Conservation (phyloP, 148 eudicot genomes). For the Rhododendron henanense region DNA sequence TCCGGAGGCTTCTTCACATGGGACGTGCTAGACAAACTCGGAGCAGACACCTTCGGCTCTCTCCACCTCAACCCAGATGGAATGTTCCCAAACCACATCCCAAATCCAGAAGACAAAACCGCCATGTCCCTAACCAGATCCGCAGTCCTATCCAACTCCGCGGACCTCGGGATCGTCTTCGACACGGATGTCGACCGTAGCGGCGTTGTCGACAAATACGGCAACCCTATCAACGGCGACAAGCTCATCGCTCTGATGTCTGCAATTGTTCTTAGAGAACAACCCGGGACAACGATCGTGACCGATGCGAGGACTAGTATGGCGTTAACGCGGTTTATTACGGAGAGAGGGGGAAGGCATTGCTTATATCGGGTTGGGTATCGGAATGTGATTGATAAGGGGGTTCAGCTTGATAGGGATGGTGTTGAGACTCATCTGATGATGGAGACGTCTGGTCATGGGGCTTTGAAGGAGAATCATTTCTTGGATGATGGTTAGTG, state of each 20-base stretch:
- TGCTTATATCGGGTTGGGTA: conserved; percentile 90
- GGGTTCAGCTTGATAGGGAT: conserved; percentile 56
- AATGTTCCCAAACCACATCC: conserved; percentile 96
- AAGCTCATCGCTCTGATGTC: conserved; percentile 78
- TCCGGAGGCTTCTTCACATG: conserved; percentile 94
- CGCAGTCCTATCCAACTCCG: conserved; percentile 59
- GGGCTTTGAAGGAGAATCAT: conserved; percentile 86
- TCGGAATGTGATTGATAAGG: conserved; percentile 90
- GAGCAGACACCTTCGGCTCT: conserved; percentile 91
- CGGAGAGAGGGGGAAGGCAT: conserved; percentile 60
- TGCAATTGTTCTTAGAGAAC: conserved; percentile 71
- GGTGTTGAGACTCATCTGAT: conserved; percentile 72
- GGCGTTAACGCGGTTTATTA: conserved; percentile 63
- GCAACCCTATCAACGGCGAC: conserved; percentile 83
- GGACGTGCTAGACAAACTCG: conserved; percentile 86
- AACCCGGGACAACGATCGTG: conserved; percentile 68
- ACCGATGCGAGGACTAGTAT: conserved; percentile 91
- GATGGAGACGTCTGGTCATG: conserved; percentile 95
- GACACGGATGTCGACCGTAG: conserved; percentile 94
- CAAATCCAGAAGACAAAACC: conserved; percentile 81
- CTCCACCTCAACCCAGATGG: conserved; percentile 80
- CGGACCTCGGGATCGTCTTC: conserved; percentile 86
- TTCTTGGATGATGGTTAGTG: conserved; percentile 88
- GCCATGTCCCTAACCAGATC: conserved; percentile 73
- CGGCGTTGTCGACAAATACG: conserved; percentile 69